Evolutionary conservation across 225 moss, liverwort and hornwort genomes (phyloP), one percentile per base, ranked within the genome.

Genomic region (Rhytidiadelphus loreus): DNA sequence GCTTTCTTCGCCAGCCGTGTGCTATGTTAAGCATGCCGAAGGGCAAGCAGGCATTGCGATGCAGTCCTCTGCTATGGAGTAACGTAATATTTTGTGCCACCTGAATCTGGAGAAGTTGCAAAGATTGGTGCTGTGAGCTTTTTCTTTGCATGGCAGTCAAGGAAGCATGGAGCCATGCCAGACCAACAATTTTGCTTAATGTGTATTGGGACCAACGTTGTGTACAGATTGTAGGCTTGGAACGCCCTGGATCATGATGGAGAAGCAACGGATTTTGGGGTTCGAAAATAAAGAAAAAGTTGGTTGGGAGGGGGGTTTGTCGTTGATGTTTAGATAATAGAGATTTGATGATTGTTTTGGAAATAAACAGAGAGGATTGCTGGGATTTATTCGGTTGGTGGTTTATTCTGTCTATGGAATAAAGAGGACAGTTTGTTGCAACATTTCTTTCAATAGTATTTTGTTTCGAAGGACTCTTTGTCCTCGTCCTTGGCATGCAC

Each of bases 211-310:
- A 48, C 48, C 75, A 77, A 68, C 82, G 85, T 84, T 75, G 80
- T 91, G 89, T 89, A 91, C 89, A 91, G 89, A 89, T 91, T 91
- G 74, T 89, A 89, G 84, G 80, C 46, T 87, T 73, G 28, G 16
- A 84, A 39, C 55, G 30, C 73, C 84, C 80, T 80, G 84, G 90
- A 76, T 89, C 89, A 86, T 75, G 50, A 7, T 86, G 84, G 84
- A 63, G 71, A 77, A 69, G 29, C 77, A 70, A 69, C 61, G 69
- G 83, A 75, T 90, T 84, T 57, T 76, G 81, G 73, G 87, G 68
- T 60, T 56, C 70, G 66, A 83, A n/a, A 87, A 91, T 89, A 85
- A 73, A 16, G 46, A 71, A 87, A 69, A 69, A 87, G 80, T 55
- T 65, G 56, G 58, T 24, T 56, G 56, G 77, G 80, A 77, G 32